phyloP scores from a whole-genome alignment of 257 asterid genomes.

The Solanum microdontum region DNA sequence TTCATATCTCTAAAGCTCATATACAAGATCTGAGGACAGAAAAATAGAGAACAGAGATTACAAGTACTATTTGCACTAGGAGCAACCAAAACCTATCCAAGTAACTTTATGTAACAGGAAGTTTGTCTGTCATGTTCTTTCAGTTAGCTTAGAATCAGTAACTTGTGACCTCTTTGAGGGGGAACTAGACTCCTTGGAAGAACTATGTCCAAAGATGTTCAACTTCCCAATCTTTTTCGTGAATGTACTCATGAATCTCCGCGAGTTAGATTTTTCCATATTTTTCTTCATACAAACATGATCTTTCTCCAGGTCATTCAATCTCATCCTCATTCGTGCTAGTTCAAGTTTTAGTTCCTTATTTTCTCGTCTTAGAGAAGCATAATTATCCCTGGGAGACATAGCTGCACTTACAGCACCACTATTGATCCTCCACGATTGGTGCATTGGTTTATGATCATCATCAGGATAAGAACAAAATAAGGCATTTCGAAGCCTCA shows the following conservation, averaged over 20 bases:
- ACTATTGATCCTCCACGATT: constrained; percentile 77
- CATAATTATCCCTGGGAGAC: constrained; percentile 92
- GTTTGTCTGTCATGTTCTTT: constrained; percentile 27
- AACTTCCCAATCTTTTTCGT: constrained; percentile 64
- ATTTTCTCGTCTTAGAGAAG: constrained; percentile 82
- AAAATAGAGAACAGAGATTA: neutral
- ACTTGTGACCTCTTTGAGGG: constrained; percentile 67
- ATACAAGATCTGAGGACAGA: constrained; percentile 17
- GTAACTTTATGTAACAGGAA: constrained; percentile 20
- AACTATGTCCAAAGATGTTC: constrained; percentile 54
- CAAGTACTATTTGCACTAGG: constrained; percentile 3
- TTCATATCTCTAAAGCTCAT: constrained; percentile 24
- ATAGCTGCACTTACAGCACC: constrained; percentile 87
- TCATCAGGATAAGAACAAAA: constrained; percentile 68
- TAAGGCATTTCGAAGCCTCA: constrained; percentile 65
- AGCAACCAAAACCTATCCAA: neutral
- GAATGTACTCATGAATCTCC: constrained; percentile 63
- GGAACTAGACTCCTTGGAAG: constrained; percentile 68
- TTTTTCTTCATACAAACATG: constrained; percentile 92
- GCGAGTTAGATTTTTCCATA: constrained; percentile 63
- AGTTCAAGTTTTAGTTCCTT: constrained; percentile 86
- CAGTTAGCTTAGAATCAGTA: constrained; percentile 63
- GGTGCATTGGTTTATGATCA: constrained; percentile 71
- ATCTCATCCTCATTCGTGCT: constrained; percentile 81
- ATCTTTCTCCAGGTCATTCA: constrained; percentile 87